Percentiles rank a stretch among this genome's conserved stretches.
These are phyloP conservation scores for Cadophora malorum DNA, from an alignment of 2,329 filamentous ascomycete genomes.

Conservation along the genomic window DNA sequence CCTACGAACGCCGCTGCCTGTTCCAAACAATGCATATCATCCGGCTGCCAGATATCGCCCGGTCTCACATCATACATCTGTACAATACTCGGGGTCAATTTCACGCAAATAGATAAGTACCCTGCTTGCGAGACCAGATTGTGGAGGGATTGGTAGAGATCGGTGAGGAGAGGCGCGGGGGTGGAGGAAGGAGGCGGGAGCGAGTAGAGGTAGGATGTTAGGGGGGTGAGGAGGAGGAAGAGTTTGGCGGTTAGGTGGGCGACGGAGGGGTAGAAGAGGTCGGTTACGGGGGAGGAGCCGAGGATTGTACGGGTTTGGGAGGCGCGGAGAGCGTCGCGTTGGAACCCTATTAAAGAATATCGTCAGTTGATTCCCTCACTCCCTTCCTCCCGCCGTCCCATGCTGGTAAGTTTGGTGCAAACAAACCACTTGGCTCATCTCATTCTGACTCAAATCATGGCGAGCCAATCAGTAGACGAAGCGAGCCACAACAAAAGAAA, in stretches of 20 bases:
- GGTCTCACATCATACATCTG: slow-evolving; percentile 31
- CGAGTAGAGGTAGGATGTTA: slow-evolving; percentile 36
- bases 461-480: neutral
- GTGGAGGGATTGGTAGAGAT: slow-evolving; percentile 40
- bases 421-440: neutral
- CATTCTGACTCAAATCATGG: too few relatives aligned
- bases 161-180: slow-evolving; percentile 21
- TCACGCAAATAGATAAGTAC: slow-evolving; percentile 37
- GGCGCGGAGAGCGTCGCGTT: slow-evolving; percentile 34
- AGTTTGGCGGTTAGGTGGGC: slow-evolving; percentile 59
- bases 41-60: slow-evolving; percentile 29
- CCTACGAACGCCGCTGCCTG: slow-evolving; percentile 19
- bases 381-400: too few relatives aligned
- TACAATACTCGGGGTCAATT: slow-evolving; percentile 40
- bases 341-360: slow-evolving; percentile 36
- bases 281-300: slow-evolving; percentile 28
- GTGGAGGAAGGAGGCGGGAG: slow-evolving; percentile 13
- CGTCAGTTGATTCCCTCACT: neutral
- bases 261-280: slow-evolving; percentile 51
- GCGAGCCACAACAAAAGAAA: neutral
- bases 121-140: slow-evolving; percentile 39
- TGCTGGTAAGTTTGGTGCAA: neutral
- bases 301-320: slow-evolving; percentile 35
- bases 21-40: slow-evolving; percentile 34
- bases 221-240: slow-evolving; percentile 45